A percentile compares a stretch with the other conserved stretches of the same genome.
Evolutionary conservation across 192 early-diverging fungal genomes (phyloP).

Genomic region (Diversispora eburnea): DNA sequence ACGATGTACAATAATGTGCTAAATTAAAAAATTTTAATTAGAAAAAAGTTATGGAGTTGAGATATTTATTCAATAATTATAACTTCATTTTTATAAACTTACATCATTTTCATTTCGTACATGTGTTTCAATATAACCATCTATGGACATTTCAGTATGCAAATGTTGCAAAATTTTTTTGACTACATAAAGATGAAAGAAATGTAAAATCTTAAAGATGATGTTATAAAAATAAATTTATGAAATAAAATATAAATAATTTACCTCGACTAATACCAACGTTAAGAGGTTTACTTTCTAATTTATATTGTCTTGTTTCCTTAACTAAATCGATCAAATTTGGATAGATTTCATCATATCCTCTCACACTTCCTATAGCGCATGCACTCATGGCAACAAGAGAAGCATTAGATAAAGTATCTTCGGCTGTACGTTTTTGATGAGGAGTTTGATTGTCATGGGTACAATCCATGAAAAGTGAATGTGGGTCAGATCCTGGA

Average conservation of each 20-base stretch:
- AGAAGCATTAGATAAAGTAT: constrained; percentile 89
- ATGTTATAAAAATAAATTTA: constrained; percentile 1
- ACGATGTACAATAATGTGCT: constrained; percentile 91
- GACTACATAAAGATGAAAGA: constrained; percentile 33
- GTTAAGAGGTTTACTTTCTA: constrained; percentile 51
- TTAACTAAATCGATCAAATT: constrained; percentile 82
- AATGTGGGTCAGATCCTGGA: constrained; percentile 80
- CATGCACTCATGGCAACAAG: constrained; percentile 86
- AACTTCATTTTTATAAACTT: constrained; percentile 23
- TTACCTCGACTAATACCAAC: constrained; percentile 60
- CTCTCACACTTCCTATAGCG: constrained; percentile 94
- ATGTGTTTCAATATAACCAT: constrained; percentile 88
- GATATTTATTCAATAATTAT: background rate
- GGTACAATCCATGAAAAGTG: constrained; percentile 98
- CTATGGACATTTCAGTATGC: constrained; percentile 78
- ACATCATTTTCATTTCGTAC: constrained; percentile 93
- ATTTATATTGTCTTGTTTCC: constrained; percentile 76
- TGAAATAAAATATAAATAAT: constrained; percentile 29
- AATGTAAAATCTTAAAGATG: background rate
- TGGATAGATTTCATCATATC: constrained; percentile 95
- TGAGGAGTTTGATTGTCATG: constrained; percentile 98
- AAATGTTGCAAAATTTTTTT: constrained; percentile 71
- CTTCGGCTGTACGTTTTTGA: constrained; percentile 83
- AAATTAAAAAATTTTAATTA: background rate
- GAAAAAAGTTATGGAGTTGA: background rate